These are phyloP conservation scores for Monosporascus ibericus DNA, from an alignment of 2,329 filamentous ascomycete species.

Conservation along the genomic window DNA sequence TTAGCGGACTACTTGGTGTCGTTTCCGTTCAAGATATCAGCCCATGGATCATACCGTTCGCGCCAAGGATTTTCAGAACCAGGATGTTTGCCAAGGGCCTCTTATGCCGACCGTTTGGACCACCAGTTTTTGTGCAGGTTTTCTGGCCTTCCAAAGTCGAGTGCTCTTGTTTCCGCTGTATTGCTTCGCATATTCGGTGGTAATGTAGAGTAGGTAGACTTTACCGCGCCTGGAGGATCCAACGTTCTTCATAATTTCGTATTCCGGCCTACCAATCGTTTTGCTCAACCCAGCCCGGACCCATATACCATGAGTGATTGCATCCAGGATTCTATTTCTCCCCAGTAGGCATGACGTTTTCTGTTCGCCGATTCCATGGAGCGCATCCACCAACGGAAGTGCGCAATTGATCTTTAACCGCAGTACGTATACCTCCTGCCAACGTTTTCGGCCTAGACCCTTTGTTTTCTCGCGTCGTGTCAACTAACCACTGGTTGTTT, in stretches of 20 bases:
- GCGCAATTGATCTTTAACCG: constrained; percentile 3
- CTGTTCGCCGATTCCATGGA: not conserved
- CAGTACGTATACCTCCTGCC: constrained; percentile 11
- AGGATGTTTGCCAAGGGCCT: not conserved
- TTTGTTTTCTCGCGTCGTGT: constrained; percentile 6
- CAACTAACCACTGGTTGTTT: constrained; percentile 8
- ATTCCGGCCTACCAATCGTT: not conserved
- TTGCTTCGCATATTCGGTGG: constrained; percentile 15
- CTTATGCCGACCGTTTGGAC: not conserved
- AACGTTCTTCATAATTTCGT: constrained; percentile 1
- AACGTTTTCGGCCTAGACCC: constrained; percentile 5
- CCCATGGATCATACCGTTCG: not conserved
- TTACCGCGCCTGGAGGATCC: constrained; percentile 5
- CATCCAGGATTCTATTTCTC: not conserved
- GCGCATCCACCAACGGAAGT: not conserved
- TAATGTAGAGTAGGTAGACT: constrained; percentile 9
- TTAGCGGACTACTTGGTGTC: not conserved
- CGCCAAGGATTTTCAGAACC: not conserved
- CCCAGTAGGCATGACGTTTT: not conserved
- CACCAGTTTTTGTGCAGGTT: too few species aligned
- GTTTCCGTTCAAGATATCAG: not conserved
- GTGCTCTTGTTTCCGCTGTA: constrained; percentile 14
- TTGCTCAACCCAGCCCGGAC: too few species aligned
- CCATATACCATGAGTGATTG: too few species aligned
- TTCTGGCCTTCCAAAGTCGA: constrained; percentile 5